Evolutionary conservation across 2,329 filamentous ascomycete species (phyloP), one percentile per base, ranked within the genome.

Genomic region (Exophiala dermatitidis): DNA sequence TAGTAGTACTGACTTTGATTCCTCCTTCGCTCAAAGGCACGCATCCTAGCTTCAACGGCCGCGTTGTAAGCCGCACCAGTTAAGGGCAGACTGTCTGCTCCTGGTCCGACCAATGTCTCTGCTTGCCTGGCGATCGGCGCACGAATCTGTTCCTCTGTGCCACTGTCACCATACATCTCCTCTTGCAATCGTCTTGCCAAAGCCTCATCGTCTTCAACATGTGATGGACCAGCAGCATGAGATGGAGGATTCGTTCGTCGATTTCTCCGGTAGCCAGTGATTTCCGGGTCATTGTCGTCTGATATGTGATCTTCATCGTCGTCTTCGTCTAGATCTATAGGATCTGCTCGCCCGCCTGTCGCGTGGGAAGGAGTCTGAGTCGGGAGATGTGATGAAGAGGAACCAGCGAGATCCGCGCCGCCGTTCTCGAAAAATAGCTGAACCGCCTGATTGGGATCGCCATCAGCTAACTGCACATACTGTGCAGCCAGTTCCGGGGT

Each of bases 181-280:
- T 98, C 87, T 68, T 98, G 93, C 55, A 98, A 70, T 53, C 88
- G 82, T 68, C 90, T 82, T 4, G 93, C 93, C 83, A 97, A 91
- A 48, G 89, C 90, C 65, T 98, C 93, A 64, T 95, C 90, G 59
- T 96, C 90, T 60, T 86, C 81, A 49, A 64, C 83, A 75, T 69
- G 71, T 32, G 70, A 72, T 6, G 71, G 72, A 37, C 77, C 71
- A 51, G 28, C 62, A 57, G 55, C 54, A 40, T 57, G 60, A n/a
- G 64, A 54, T 31, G 66, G 65, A 29, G 68, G 61, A 40, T 65
- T 60, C 45, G 60, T 59, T 57, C 59, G 60, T 50, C 61, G 43
- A 55, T 62, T 60, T 33, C 66, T 65, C 8, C 48, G 52, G 36
- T 54, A 60, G 19, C 59, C 63, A 45, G 60, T 64, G 3, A 72